Percentiles rank a stretch among this genome's conserved stretches.
Conservation (phyloP, 2,329 filamentous ascomycete genomes). For the Cordyceps cicadae region DNA sequence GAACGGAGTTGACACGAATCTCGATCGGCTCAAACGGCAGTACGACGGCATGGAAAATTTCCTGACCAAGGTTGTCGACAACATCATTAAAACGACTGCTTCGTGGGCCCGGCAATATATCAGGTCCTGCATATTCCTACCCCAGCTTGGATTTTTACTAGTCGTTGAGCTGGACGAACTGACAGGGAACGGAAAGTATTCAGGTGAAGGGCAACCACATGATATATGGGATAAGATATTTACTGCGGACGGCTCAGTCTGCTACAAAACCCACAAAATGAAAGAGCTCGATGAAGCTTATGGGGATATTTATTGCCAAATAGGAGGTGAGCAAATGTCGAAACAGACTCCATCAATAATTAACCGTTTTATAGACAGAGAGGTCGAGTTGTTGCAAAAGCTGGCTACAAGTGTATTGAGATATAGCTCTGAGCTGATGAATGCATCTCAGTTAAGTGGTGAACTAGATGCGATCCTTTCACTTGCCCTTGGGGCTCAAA, state of each 20-base stretch:
- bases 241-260: constrained; percentile 58
- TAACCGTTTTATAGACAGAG: constrained; percentile 51
- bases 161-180: constrained; percentile 49
- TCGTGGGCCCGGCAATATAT: constrained; percentile 45
- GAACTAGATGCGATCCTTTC: constrained; percentile 82
- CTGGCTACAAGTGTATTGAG: constrained; percentile 64
- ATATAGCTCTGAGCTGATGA: constrained; percentile 56
- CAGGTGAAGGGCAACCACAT: constrained; percentile 46
- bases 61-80: constrained; percentile 57
- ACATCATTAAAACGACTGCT: constrained; percentile 57
- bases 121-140: constrained; percentile 78
- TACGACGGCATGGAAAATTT: constrained; percentile 73
- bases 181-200: constrained; percentile 52
- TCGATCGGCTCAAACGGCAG: constrained; percentile 69
- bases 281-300: constrained; percentile 69
- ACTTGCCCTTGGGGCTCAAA: constrained; percentile 65
- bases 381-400: constrained; percentile 79
- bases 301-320: constrained; percentile 77
- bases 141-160: constrained; percentile 84
- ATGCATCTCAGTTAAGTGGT: constrained; percentile 71
- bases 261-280: constrained; percentile 84
- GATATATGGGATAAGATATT: constrained; percentile 75
- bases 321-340: constrained; percentile 52
- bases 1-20: constrained; percentile 59
- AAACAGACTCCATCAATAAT: background rate